Evolutionary conservation across 768 basidiomycete species (phyloP).

Genomic region (Goffeauzyma gilvescens): DNA sequence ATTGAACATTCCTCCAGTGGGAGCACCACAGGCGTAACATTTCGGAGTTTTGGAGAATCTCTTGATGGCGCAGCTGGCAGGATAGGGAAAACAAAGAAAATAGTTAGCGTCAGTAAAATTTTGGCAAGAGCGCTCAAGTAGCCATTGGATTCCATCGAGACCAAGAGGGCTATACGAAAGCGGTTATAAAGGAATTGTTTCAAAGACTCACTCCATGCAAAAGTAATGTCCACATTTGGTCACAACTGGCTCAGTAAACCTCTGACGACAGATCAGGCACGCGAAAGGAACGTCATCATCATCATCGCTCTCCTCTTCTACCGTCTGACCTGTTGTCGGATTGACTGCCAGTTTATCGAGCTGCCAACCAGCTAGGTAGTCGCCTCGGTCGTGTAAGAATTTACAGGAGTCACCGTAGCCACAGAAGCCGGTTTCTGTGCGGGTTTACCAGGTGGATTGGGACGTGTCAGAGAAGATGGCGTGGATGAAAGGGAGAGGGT

Average conservation of each 20-base stretch:
- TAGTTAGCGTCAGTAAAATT: neutral
- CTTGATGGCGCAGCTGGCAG: slow-evolving; percentile 72
- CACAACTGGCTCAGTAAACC: slow-evolving; percentile 83
- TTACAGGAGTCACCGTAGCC: slow-evolving; percentile 98
- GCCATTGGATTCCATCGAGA: neutral
- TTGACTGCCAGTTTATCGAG: slow-evolving; percentile 75
- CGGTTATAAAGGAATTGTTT: neutral
- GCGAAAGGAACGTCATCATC: slow-evolving; percentile 89
- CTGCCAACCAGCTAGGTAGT: slow-evolving; percentile 91
- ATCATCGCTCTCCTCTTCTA: slow-evolving; percentile 35
- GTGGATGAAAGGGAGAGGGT: neutral
- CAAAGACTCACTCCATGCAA: slow-evolving; percentile 48
- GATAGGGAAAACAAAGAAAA: neutral
- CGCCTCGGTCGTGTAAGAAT: slow-evolving; percentile 90
- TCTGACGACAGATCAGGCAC: slow-evolving; percentile 89
- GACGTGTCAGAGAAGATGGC: neutral
- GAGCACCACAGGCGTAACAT: slow-evolving; percentile 79
- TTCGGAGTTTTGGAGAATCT: slow-evolving; percentile 80
- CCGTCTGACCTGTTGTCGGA: slow-evolving; percentile 25
- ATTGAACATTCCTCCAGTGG: slow-evolving; percentile 93
- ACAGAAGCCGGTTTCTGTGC: slow-evolving; percentile 85
- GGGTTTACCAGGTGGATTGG: neutral
- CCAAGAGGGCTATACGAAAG: neutral
- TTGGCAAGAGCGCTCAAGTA: neutral
- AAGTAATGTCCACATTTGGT: slow-evolving; percentile 96